Evolutionary conservation across 192 early-diverging fungal species (phyloP), one percentile per base, ranked within the genome.

Genomic region (Gaertneriomyces semiglobifer): DNA sequence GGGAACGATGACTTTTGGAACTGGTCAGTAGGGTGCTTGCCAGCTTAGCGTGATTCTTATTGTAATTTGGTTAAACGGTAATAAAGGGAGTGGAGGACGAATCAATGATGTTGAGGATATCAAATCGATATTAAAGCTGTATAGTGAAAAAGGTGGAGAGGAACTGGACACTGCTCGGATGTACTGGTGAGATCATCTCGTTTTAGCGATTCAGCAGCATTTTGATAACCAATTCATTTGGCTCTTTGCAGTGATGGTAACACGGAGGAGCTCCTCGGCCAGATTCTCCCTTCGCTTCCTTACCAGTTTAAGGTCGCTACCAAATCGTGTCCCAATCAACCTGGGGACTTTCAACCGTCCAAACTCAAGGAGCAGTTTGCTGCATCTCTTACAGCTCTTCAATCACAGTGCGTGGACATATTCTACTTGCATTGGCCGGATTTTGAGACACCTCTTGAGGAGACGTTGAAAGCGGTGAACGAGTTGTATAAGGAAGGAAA

Each of bases 401-500:
- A 77, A 4, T 51, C 60, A 5, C 47, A 75, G 9, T 74, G 73
- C 47, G 81, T 88, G 11, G 84, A 87, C 53, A 77, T 87, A 11
- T 84, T 88, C 58, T 88, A 88, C 59, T 67, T 88, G 11, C 86
- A 88, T 64, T 79, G 81, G 1, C 84, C 84, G 4, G 86, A 87
- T 51, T 71, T 80, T 62, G 53, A 74, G 0, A 81, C 77, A 14
- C 79, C 84, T 5, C 79, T 83, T 53, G 84, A 77, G 61, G 62
- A 69, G 3, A 87, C 83, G 3, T 58, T 83, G 10, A 59, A 62
- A 40, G 81, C 84, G 43, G 82, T 87, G 9, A 66, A 88, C 51
- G 81, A 85, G 16, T 63, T 88, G 6, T 83, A 87, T 62, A 10
- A 73, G 25, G 75, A 75, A 45, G 83, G 83, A 5, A 58, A 65